Percentiles rank a stretch among this genome's conserved stretches.
phyloP scores from a whole-genome alignment of 331 rosid genomes.

The Phaseolus coccineus region DNA sequence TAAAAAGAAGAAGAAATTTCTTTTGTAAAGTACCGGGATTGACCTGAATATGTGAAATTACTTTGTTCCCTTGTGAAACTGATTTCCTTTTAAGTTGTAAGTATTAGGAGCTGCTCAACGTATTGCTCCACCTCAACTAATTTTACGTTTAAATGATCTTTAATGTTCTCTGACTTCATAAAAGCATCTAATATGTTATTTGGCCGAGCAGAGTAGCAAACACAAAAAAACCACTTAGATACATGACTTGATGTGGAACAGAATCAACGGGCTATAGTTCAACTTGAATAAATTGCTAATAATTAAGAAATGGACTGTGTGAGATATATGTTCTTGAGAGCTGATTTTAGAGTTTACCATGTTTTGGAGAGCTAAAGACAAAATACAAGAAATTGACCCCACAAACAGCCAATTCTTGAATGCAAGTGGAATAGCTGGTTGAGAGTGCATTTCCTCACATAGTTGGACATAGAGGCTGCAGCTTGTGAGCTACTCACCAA shows the following conservation, averaged over 20 bases:
- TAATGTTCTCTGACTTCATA: constrained; percentile 13
- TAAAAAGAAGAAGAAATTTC: constrained; percentile 28
- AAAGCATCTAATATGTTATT: constrained; percentile 4
- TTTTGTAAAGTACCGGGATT: constrained; percentile 72
- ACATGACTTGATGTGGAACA: constrained; percentile 24
- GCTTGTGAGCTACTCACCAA: constrained; percentile 23
- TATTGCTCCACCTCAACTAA: constrained; percentile 54
- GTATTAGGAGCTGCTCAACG: constrained; percentile 58
- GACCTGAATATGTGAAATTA: constrained; percentile 61
- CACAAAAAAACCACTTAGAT: constrained; percentile 14
- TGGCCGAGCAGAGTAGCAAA: constrained; percentile 20
- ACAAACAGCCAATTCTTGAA: constrained; percentile 35
- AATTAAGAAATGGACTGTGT: constrained; percentile 22
- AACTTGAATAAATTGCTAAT: constrained; percentile 18
- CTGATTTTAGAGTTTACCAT: constrained; percentile 15
- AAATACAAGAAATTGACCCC: constrained; percentile 9
- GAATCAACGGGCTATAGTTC: constrained; percentile 9
- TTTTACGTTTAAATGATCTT: constrained; percentile 42
- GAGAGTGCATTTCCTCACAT: background rate
- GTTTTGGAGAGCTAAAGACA: constrained; percentile 5
- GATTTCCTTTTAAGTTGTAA: constrained; percentile 57
- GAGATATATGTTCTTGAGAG: constrained; percentile 34
- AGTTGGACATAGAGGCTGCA: background rate
- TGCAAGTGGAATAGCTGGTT: constrained; percentile 20
- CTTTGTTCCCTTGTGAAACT: constrained; percentile 56